phyloP scores from a whole-genome alignment of 768 basidiomycete species.

The Lactarius hatsudake region DNA sequence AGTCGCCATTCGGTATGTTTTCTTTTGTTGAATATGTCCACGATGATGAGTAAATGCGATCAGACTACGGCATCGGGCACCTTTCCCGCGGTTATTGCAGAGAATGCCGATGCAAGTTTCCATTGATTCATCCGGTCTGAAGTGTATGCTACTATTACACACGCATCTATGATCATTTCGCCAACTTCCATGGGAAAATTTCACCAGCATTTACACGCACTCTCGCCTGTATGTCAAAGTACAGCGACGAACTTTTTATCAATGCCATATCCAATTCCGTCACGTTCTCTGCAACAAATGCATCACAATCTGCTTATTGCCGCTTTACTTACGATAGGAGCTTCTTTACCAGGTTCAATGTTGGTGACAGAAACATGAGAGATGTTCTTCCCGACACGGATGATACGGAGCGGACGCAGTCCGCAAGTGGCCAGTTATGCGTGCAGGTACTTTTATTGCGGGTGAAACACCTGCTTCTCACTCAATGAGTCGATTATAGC shows the following conservation, averaged over 20 bases:
- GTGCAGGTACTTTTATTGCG: slow-evolving; percentile 51
- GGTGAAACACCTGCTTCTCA: slow-evolving; percentile 1
- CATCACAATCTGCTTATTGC: slow-evolving; percentile 78
- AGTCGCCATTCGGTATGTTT: background rate
- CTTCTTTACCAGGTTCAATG: slow-evolving; percentile 69
- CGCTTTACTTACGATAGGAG: slow-evolving; percentile 65
- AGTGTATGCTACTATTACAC: slow-evolving; percentile 37
- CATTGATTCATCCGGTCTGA: slow-evolving; percentile 55
- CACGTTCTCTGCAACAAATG: slow-evolving; percentile 71
- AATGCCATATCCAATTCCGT: slow-evolving; percentile 60
- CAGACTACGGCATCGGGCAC: background rate
- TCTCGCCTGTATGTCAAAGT: slow-evolving; percentile 72
- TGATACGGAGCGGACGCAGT: slow-evolving; percentile 39
- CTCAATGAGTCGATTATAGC: slow-evolving; percentile 38
- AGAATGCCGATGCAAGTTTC: slow-evolving; percentile 60
- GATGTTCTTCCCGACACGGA: slow-evolving; percentile 27
- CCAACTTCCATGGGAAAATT: background rate
- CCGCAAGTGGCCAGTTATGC: slow-evolving; percentile 62
- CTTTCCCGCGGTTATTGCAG: background rate
- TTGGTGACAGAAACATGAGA: slow-evolving; percentile 34
- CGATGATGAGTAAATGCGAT: background rate
- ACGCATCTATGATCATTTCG: slow-evolving; percentile 7
- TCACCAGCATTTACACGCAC: slow-evolving; percentile 70
- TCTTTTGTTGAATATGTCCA: background rate
- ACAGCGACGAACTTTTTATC: slow-evolving; percentile 77